phyloP scores from a whole-genome alignment of 257 asterid genomes.

The Solanum dulcamara region DNA sequence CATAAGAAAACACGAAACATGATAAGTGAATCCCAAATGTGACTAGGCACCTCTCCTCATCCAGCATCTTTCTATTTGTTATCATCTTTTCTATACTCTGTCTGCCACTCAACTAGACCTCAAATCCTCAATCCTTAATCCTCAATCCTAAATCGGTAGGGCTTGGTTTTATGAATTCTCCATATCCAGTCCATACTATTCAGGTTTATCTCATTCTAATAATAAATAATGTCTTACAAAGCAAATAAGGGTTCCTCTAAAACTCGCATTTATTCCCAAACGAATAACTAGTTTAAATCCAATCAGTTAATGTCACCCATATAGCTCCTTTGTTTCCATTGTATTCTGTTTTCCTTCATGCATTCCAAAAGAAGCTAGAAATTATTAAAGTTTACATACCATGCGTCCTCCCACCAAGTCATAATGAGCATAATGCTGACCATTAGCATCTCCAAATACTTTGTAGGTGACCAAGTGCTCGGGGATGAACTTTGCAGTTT shows the following conservation, averaged over 20 bases:
- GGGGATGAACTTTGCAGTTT: slow-evolving; percentile 68
- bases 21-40: not conserved
- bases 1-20: not conserved
- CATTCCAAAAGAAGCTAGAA: not conserved
- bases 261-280: not conserved
- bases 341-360: not conserved
- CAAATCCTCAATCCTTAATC: not conserved
- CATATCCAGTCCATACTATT: not conserved
- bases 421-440: slow-evolving; percentile 97
- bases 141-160: not conserved
- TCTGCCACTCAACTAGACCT: not conserved
- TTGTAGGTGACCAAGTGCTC: slow-evolving; percentile 65
- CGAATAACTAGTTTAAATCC: not conserved
- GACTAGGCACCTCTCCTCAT: not conserved
- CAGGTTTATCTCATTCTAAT: not conserved
- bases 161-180: not conserved
- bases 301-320: not conserved
- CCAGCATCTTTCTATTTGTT: not conserved
- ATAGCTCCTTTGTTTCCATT: not conserved
- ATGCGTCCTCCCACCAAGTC: slow-evolving; percentile 87
- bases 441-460: slow-evolving; percentile 62
- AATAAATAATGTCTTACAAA: not conserved
- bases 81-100: not conserved
- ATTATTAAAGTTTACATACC: slow-evolving; percentile 33
- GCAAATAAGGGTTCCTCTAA: not conserved